phyloP scores from a whole-genome alignment of 2,329 filamentous ascomycete genomes.

The Macroventuria anomochaeta region DNA sequence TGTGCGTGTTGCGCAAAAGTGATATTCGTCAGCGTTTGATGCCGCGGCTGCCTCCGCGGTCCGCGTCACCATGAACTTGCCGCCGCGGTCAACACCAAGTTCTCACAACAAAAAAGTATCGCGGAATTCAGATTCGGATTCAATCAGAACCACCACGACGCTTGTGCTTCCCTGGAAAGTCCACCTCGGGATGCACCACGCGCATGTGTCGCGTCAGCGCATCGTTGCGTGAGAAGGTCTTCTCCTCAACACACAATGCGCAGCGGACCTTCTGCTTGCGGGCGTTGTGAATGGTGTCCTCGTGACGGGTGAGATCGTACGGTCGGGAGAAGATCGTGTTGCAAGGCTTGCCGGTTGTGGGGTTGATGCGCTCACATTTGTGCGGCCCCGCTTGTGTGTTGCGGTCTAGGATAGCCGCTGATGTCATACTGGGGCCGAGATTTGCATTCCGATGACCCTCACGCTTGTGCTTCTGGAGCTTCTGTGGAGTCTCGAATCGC shows the following conservation, averaged over 20 bases:
- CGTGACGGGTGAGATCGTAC: constrained; percentile 94
- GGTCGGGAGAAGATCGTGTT: constrained; percentile 93
- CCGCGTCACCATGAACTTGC: constrained; percentile 1
- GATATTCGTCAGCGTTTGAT: neutral
- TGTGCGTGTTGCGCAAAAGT: neutral
- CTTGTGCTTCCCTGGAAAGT: constrained; percentile 73
- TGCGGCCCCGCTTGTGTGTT: constrained; percentile 94
- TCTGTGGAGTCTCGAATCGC: constrained; percentile 84
- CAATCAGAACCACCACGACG: constrained; percentile 49
- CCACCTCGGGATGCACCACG: constrained; percentile 89
- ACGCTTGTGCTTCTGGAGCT: constrained; percentile 93
- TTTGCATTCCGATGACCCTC: constrained; percentile 76
- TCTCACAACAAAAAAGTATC: neutral
- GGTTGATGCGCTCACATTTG: constrained; percentile 90
- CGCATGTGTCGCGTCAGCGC: constrained; percentile 92
- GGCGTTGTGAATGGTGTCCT: constrained; percentile 96
- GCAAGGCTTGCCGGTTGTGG: constrained; percentile 92
- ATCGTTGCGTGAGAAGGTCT: constrained; percentile 95
- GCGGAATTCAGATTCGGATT: constrained; percentile 9
- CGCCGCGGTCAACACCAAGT: neutral
- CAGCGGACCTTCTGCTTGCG: constrained; percentile 95
- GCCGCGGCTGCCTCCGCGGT: neutral
- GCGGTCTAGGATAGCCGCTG: constrained; percentile 62
- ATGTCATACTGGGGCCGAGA: constrained; percentile 56
- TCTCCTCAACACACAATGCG: constrained; percentile 91